These are phyloP conservation scores for Mucor piriformis DNA, from an alignment of 371 early-diverging fungal species.

Conservation along the genomic window DNA sequence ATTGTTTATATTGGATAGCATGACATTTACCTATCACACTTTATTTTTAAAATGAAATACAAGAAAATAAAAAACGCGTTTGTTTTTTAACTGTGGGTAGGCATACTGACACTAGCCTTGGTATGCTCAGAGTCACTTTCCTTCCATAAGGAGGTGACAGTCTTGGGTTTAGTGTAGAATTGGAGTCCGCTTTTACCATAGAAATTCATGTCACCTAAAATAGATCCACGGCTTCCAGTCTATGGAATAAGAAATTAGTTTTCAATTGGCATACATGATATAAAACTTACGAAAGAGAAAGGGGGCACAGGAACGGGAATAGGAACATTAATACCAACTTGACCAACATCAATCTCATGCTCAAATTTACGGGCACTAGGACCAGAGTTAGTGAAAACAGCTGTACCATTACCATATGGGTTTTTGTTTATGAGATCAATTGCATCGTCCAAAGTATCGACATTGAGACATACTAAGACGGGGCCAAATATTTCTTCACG, in stretches of 20 bases:
- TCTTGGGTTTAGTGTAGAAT: slow-evolving; percentile 95
- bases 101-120: slow-evolving; percentile 80
- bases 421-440: slow-evolving; percentile 90
- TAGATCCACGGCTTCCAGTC: slow-evolving; percentile 93
- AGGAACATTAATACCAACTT: slow-evolving; percentile 91
- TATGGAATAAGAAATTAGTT: not conserved
- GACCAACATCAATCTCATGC: slow-evolving; percentile 91
- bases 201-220: slow-evolving; percentile 95
- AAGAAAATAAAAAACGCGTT: no score
- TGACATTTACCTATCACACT: no score
- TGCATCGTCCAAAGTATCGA: slow-evolving; percentile 90
- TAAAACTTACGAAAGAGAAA: slow-evolving; percentile 74
- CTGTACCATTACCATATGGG: slow-evolving; percentile 96
- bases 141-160: slow-evolving; percentile 93
- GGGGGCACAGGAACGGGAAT: slow-evolving; percentile 97
- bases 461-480: slow-evolving; percentile 83
- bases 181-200: slow-evolving; percentile 81
- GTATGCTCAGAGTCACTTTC: slow-evolving; percentile 74
- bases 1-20: no score
- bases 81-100: slow-evolving; percentile 46
- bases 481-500: slow-evolving; percentile 97
- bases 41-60: no score
- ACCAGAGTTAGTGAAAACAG: slow-evolving; percentile 93
- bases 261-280: not conserved
- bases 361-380: slow-evolving; percentile 89